Percentiles rank a stretch among this genome's conserved stretches.
Conservation (phyloP, 1,284 basidiomycete genomes). For the Wallemia mellicola region DNA sequence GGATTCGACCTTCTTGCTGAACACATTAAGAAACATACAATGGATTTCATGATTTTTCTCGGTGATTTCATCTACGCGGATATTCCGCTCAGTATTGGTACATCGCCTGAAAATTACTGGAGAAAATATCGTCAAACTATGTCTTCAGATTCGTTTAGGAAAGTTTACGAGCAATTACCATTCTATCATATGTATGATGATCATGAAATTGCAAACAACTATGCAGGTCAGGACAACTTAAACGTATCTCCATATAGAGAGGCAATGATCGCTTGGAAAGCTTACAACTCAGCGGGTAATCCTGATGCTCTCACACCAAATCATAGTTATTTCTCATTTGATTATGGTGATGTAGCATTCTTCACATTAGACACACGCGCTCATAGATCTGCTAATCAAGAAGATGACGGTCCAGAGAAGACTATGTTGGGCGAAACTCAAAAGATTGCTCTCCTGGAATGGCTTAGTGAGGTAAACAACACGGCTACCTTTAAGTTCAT, state of each 20-base stretch:
- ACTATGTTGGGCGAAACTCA: background rate
- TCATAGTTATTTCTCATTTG: background rate
- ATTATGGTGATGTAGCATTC: constrained; percentile 1
- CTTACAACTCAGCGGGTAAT: background rate
- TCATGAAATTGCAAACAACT: background rate
- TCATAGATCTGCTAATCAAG: background rate
- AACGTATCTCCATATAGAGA: background rate
- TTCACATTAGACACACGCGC: background rate
- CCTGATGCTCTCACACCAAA: background rate
- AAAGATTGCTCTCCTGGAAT: background rate
- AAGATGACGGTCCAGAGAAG: background rate
- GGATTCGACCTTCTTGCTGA: background rate
- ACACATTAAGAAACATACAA: background rate
- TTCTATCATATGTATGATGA: constrained; percentile 1
- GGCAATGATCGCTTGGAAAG: background rate
- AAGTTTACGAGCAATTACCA: background rate
- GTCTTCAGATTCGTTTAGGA: background rate
- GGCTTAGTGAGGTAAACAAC: background rate
- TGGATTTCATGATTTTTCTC: background rate
- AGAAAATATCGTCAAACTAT: background rate
- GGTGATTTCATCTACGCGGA: background rate
- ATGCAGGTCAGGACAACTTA: background rate
- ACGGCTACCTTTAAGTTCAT: background rate
- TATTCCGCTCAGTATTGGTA: background rate
- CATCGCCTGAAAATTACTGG: background rate